Conservation (phyloP, 768 basidiomycete species). For the Artomyces pyxidatus region DNA sequence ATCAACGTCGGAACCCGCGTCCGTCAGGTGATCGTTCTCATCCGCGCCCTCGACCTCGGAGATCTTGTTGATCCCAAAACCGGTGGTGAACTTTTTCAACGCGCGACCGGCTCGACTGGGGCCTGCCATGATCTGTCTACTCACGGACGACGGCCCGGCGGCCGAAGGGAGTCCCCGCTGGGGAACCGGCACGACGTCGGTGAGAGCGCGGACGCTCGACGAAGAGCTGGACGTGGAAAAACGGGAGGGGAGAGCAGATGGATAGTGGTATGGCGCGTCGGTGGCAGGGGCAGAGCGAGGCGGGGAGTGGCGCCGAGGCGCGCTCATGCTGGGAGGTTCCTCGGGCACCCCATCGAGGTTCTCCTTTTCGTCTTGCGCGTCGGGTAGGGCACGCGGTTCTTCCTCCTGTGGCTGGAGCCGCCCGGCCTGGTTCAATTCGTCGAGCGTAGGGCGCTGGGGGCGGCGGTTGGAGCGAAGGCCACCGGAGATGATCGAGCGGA, state of each 20-base stretch:
- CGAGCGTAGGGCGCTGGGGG: conserved; percentile 31
- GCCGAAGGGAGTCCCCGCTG: conserved; percentile 10
- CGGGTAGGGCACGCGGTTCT: conserved; percentile 12
- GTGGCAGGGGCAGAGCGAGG: conserved; percentile 8
- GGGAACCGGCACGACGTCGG: conserved; percentile 15
- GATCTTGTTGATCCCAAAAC: conserved; percentile 39
- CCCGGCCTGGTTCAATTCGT: conserved; percentile 25
- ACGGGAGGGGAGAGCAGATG: conserved; percentile 3
- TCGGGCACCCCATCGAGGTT: conserved; percentile 6
- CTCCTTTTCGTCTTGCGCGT: conserved; percentile 16
- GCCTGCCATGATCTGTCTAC: conserved; percentile 11
- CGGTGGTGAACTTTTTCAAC: conserved; percentile 13
- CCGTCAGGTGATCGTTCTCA: conserved; percentile 27
- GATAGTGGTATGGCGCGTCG: conserved; percentile 1
- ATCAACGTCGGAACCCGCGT: conserved; percentile 32
- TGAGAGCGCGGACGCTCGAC: conserved; percentile 9
- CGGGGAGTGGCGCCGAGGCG: conserved; percentile 12
- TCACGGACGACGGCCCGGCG: conserved; percentile 7
- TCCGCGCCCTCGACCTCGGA: conserved; percentile 37
- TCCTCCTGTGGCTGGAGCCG: conserved; percentile 12
- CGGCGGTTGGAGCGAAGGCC: conserved; percentile 29
- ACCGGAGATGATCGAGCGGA: conserved; percentile 19
- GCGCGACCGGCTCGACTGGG: conserved; percentile 16
- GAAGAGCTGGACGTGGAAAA: conserved; percentile 2
- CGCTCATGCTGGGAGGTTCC: not conserved